Percentiles rank a stretch among this genome's conserved stretches.
Evolutionary conservation across 768 basidiomycete genomes (phyloP).

Genomic region (Leccinum pellstonianum): DNA sequence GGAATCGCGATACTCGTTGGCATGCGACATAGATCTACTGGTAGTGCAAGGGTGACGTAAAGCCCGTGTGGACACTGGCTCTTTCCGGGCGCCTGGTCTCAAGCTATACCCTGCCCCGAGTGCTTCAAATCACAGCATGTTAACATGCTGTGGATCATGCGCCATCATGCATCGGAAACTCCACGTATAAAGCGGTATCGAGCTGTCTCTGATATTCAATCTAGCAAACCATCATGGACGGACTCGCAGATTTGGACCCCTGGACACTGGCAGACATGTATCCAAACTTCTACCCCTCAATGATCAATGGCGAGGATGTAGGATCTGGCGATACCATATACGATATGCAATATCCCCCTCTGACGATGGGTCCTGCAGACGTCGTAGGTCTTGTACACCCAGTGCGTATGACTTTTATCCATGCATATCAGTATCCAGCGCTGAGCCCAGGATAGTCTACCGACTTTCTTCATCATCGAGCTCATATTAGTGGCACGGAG

Average conservation of each 20-base stretch:
- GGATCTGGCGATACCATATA: neutral
- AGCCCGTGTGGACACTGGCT: neutral
- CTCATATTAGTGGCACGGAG: neutral
- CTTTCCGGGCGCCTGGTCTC: constrained; percentile 1
- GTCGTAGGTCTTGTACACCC: neutral
- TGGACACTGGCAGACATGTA: constrained; percentile 9
- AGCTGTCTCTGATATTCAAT: neutral
- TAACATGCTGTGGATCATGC: constrained; percentile 20
- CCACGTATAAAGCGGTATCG: constrained; percentile 14
- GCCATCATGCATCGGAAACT: neutral
- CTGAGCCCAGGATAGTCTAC: constrained; percentile 13
- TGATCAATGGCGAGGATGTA: neutral
- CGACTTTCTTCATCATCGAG: neutral
- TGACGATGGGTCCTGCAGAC: neutral
- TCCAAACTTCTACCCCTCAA: neutral
- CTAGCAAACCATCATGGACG: constrained; percentile 16
- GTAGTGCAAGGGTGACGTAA: constrained; percentile 8
- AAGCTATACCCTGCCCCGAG: neutral
- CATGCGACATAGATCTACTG: neutral
- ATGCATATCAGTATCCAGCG: neutral
- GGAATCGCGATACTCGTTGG: constrained; percentile 22
- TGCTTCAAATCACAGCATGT: constrained; percentile 20
- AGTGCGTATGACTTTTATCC: constrained; percentile 14
- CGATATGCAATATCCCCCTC: neutral
- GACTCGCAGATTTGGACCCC: neutral